A percentile compares a stretch with the other conserved stretches of the same genome.
phyloP scores from a whole-genome alignment of 805 yeast genomes.

The Saturnispora hagleri region DNA sequence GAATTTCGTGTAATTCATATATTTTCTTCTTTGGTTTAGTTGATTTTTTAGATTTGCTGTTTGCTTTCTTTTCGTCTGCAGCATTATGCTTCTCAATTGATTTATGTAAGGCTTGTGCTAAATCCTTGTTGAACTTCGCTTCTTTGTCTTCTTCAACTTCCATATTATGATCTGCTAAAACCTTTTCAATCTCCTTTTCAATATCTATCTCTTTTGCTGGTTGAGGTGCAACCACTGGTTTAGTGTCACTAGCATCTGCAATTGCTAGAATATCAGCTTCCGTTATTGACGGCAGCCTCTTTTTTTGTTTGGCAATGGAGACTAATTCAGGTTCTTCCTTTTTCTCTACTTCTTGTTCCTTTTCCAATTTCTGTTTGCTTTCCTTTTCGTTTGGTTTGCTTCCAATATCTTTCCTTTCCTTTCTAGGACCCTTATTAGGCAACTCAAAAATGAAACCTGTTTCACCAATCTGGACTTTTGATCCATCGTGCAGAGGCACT shows the following conservation, averaged over 20 bases:
- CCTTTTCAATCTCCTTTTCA: conserved; percentile 14
- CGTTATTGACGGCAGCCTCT: conserved; percentile 2
- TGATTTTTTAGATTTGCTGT: conserved; percentile 32
- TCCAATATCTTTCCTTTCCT: background rate
- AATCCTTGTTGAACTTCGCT: conserved; percentile 8
- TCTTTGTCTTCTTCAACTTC: conserved; percentile 16
- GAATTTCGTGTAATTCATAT: conserved; percentile 76
- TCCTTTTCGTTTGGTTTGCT: background rate
- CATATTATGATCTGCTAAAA: conserved; percentile 15
- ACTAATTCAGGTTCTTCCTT: background rate
- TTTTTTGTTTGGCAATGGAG: background rate
- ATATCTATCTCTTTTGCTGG: conserved; percentile 9
- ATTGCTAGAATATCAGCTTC: conserved; percentile 5
- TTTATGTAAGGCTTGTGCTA: conserved; percentile 18
- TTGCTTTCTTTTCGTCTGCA: conserved; percentile 13
- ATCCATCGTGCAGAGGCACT: conserved; percentile 72
- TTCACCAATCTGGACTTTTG: conserved; percentile 88
- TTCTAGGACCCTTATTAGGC: conserved; percentile 34
- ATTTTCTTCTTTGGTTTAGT: conserved; percentile 51
- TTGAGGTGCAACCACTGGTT: background rate
- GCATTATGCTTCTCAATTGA: conserved; percentile 11
- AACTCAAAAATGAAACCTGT: conserved; percentile 80
- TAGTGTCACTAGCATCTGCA: background rate
- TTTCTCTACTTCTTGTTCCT: background rate
- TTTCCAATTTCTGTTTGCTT: background rate